phyloP scores from a whole-genome alignment of 140 eudicot species.

The Flaveria floridana region DNA sequence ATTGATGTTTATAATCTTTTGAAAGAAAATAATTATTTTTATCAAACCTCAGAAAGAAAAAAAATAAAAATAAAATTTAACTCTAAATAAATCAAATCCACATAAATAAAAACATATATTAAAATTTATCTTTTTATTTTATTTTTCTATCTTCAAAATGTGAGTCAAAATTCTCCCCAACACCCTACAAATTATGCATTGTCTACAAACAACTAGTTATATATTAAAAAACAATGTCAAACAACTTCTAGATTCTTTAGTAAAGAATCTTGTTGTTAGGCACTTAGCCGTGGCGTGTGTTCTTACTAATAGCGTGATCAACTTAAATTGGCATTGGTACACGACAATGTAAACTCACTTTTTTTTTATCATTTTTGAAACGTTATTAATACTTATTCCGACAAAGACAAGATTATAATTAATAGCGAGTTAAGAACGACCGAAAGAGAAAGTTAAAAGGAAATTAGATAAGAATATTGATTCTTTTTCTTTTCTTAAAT shows the following conservation, averaged over 20 bases:
- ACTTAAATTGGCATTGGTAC: slow-evolving; percentile 20
- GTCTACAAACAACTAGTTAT: neutral
- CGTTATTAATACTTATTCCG: no score
- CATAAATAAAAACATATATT: no score
- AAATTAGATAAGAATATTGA: no score
- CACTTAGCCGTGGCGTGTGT: slow-evolving; percentile 25
- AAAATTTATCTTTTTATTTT: no score
- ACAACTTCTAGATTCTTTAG: neutral
- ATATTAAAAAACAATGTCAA: neutral
- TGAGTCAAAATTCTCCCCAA: neutral
- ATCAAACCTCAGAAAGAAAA: no score
- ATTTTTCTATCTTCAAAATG: neutral
- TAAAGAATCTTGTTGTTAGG: slow-evolving; percentile 26
- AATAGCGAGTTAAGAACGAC: no score
- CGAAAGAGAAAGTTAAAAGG: no score
- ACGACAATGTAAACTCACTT: slow-evolving; percentile 10
- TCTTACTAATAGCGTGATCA: slow-evolving; percentile 30
- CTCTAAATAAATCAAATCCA: neutral
- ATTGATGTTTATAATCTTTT: no score
- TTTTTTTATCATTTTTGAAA: neutral
- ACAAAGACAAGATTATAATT: no score
- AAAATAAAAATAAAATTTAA: no score
- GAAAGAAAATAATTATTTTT: no score
- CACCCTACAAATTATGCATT: neutral
- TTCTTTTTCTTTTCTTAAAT: neutral